Evolutionary conservation across 2,329 filamentous ascomycete genomes (phyloP), one percentile per base, ranked within the genome.

Genomic region (Hortaea werneckii): DNA sequence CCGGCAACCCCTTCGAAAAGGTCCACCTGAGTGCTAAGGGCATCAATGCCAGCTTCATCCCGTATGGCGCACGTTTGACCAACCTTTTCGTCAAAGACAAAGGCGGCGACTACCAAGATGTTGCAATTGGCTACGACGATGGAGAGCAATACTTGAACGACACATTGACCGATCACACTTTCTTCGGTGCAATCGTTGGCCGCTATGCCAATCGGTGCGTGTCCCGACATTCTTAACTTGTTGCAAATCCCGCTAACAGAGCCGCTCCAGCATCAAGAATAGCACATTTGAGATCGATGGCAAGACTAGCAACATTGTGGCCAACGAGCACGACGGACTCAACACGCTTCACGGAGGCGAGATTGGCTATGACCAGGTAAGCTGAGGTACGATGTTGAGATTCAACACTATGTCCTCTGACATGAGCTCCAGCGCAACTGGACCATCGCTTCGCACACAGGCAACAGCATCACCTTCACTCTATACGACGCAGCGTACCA

Each of bases 401-500:
- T 20, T 20, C 20, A 20, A 20, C 20, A 20, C 20, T 20, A 20
- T 20, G 20, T 20, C 20, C 20, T 20, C 20, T 20, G 20, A 20
- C 20, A 20, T 20, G 20, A 20, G 20, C 8, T 9, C 32, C 86
- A 64, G 61, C 65, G 59, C 20, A 86, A 88, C 67, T 90, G 85
- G 65, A 85, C 81, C 28, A 79, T 89, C 20, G 77, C 81, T n/a
- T 70, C 82, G 2, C 75, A 87, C 65, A 80, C 78, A 8, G 65
- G 70, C 40, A 71, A 72, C 61, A 83, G 77, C 60, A 84, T 90
- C 63, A 87, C 83, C 37, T 90, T 89, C 64, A 79, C 77, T 48
- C 73, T 90, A 40, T 75, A 82, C 44, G 85, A 90, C 59, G 73
- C 77, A 1, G 83, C 83, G 54, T 76, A 83, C 60, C 74, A 85